Conservation (phyloP, 768 basidiomycete genomes). For the Pholiota microspora region DNA sequence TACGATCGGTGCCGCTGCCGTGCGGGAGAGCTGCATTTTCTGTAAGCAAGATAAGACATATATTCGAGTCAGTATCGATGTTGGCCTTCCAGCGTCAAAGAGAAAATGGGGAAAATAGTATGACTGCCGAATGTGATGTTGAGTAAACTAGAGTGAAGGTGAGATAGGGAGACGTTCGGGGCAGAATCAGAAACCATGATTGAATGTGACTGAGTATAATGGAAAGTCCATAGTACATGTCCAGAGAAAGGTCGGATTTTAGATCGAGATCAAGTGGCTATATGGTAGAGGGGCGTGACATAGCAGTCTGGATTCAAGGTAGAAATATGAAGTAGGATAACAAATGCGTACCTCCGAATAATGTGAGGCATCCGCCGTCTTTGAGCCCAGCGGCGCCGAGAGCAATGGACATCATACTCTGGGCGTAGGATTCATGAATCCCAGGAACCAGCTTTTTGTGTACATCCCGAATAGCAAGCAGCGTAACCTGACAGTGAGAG, state of each 20-base stretch:
- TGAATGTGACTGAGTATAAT: background rate
- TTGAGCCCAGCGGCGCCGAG: constrained; percentile 58
- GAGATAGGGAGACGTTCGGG: background rate
- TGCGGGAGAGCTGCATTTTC: constrained; percentile 58
- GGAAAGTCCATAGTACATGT: background rate
- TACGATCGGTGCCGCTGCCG: constrained; percentile 71
- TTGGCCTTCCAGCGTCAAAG: no score
- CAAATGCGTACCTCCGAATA: constrained; percentile 79
- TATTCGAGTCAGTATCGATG: no score
- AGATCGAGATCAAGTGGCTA: no score
- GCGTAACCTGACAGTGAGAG: constrained; percentile 53
- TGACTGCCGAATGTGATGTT: background rate
- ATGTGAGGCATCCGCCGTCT: constrained; percentile 57
- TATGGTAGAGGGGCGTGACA: no score
- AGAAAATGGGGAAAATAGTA: background rate
- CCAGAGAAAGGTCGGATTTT: background rate
- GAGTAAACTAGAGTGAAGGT: background rate
- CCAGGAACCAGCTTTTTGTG: constrained; percentile 62
- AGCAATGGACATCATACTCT: constrained; percentile 52
- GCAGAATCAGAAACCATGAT: background rate
- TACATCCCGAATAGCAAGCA: constrained; percentile 70
- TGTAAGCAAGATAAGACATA: background rate
- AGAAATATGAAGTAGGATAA: constrained; percentile 1
- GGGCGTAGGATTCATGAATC: constrained; percentile 73
- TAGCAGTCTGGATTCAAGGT: background rate